Base-by-base conservation (phyloP, 331 rosid genomes). In the Acacia pycnantha region DNA sequence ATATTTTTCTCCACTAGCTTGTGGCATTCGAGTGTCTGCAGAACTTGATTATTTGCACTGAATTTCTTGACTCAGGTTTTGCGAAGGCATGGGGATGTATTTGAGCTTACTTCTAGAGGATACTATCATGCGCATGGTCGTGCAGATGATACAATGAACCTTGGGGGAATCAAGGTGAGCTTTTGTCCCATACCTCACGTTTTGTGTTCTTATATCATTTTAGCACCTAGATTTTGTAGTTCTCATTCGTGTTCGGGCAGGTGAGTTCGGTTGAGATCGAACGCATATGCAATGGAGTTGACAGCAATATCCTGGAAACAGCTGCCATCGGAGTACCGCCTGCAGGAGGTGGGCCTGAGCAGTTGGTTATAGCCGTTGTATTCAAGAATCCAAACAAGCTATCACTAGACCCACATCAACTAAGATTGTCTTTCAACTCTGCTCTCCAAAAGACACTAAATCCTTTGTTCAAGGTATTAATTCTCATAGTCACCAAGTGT, bases 261-360 rank as follows among this genome's bases (percentile, higher is more conserved):
- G 97, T 95, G 85, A 95, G 99, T 86, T 95, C 98, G 0, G 93
- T 95, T 50, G 99, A 95, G 90, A 93, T 95, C 59, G 99, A 95
- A 76, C 93, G 98, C 79, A 84, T 95, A 80, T 95, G 99, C 88
- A 95, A 92, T 77, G 94, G 84, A 74, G 95, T 84, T 11, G 87
- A 90, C 56, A 84, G 47, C 70, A 81, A 73, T 41, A 83, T 95
- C 51, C 92, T 95, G 16, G 99, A 95, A 88, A 93, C 93, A 26
- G 98, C 99, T 82, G 99, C 99, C 70, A 89, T 90, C 4, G 98
- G 99, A 24, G 91, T 95, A 19, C 99, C 99, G 3, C 94, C 91
- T 29, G 74, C 87, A 21, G 90, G 90, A 29, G 99, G 99, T 19
- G 99, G 98, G 11, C 99, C 99, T 4, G 98, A 95, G 88, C 91